These are phyloP conservation scores for Candida dendrica DNA, from an alignment of 805 yeast species.

Conservation along the genomic window DNA sequence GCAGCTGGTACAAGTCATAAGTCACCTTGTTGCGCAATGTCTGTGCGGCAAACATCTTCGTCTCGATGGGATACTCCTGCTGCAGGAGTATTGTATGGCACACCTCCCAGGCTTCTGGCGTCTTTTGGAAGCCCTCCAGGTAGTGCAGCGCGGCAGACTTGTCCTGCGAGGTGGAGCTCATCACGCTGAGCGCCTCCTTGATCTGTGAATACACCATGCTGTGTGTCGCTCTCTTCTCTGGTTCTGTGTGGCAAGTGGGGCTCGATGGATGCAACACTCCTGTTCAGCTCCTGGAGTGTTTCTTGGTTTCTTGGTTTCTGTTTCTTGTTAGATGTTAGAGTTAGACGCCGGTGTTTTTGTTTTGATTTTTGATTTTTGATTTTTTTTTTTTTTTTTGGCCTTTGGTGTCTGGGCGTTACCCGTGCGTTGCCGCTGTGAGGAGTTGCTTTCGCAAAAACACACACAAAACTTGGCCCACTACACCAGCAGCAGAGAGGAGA, in stretches of 20 bases:
- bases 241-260: no score
- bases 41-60: constrained; percentile 83
- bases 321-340: not conserved
- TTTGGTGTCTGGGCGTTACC: not conserved
- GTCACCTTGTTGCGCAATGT: constrained; percentile 79
- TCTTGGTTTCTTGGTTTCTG: not conserved
- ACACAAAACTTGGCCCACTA: no score
- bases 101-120: constrained; percentile 72
- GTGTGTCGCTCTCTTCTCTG: no score
- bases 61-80: constrained; percentile 36
- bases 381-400: not conserved
- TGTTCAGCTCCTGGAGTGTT: no score
- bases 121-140: constrained; percentile 78
- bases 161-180: constrained; percentile 19
- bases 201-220: constrained; percentile 6
- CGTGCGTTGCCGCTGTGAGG: no score
- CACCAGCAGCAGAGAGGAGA: no score
- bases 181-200: constrained; percentile 17
- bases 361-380: not conserved
- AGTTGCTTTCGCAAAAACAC: no score
- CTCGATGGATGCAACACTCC: no score
- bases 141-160: constrained; percentile 43
- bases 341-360: not conserved
- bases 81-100: constrained; percentile 47
- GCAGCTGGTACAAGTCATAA: constrained; percentile 78